Evolutionary conservation across 495 filamentous ascomycete genomes (phyloP), one percentile per base, ranked within the genome.

Genomic region (Annulohypoxylon nitens): DNA sequence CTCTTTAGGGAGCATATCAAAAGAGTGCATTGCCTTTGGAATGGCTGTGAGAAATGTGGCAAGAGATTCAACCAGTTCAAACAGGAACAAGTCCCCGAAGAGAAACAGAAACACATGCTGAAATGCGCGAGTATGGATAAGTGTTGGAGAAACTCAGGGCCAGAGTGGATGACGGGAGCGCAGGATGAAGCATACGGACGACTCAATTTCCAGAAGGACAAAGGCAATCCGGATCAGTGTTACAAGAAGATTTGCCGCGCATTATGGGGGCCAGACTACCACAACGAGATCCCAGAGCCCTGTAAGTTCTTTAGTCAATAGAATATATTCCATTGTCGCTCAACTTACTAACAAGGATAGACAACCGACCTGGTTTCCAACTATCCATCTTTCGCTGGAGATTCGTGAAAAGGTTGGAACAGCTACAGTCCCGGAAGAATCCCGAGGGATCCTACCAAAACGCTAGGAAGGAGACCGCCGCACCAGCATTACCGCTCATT

Each of bases 181-280:
- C 71, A 74, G 37, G 65, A 74, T 55, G 61, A 18, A 36, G 41
- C 60, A 8, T 74, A 69, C 23, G 54, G 61, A 5, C 60, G 6
- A 1, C 71, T 74, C 36, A 74, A 74, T 48, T 74, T 74, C 37
- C 61, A 69, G 39, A 74, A 58, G 41, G 53, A 65, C 33, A 74
- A 74, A 48, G 71, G 61, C 9, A 9, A 23, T 12, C 60, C 65
- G 7, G 10, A 0, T 10, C 36, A 33, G 25, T 69, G 60, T 25
- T 74, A 65, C 18, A 26, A 57, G 53, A 74, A 74, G 36, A 74
- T 74, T 65, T 74, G 71, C 2, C 11, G 26, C 25, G 61, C 65
- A 7, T 23, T 74, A 50, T 69, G 61, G 60, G 71, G 65, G 18
- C 26, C 11, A 1, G 48, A 64, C n/a, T 62, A 53, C n/a, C 26